These are phyloP conservation scores for Paracamarosporium sp. DNA, from an alignment of 2,329 filamentous ascomycete species.

Conservation along the genomic window DNA sequence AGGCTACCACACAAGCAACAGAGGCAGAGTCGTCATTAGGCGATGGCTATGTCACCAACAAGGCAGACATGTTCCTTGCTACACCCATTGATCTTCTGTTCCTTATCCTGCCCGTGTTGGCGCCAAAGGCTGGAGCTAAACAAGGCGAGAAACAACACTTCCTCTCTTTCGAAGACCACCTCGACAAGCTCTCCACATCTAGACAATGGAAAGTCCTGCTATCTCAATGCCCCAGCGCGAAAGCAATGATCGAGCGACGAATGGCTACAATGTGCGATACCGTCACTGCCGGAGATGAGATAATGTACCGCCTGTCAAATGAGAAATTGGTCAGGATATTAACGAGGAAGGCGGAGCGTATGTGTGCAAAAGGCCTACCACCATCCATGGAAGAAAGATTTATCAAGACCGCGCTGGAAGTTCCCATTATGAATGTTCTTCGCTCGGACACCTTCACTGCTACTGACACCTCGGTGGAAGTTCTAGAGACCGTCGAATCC, in stretches of 20 bases:
- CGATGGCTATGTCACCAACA: slow-evolving; percentile 66
- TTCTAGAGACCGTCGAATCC: slow-evolving; percentile 25
- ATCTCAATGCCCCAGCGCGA: slow-evolving; percentile 45
- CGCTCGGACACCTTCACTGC: slow-evolving; percentile 56
- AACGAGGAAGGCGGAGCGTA: slow-evolving; percentile 72
- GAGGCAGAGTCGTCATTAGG: slow-evolving; percentile 16
- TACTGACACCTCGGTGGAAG: background rate
- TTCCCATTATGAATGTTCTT: slow-evolving; percentile 74
- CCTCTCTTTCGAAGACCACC: slow-evolving; percentile 73
- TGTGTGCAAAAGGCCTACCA: slow-evolving; percentile 72
- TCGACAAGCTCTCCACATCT: slow-evolving; percentile 66
- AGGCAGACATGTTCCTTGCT: slow-evolving; percentile 79
- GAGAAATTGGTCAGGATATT: slow-evolving; percentile 72
- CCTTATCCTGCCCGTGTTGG: slow-evolving; percentile 76
- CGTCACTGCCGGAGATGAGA: slow-evolving; percentile 82
- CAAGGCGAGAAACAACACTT: slow-evolving; percentile 66
- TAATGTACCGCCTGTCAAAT: slow-evolving; percentile 81
- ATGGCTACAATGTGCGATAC: slow-evolving; percentile 79
- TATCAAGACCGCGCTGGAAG: slow-evolving; percentile 75
- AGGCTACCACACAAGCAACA: slow-evolving; percentile 1
- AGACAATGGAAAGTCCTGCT: slow-evolving; percentile 67
- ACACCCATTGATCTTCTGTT: slow-evolving; percentile 87
- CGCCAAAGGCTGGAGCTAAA: slow-evolving; percentile 50
- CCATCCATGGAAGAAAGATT: slow-evolving; percentile 85
- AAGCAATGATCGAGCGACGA: slow-evolving; percentile 64